A percentile compares a stretch with the other conserved stretches of the same genome.
phyloP scores from a whole-genome alignment of 345 rosid species.

The Citrus maxima region DNA sequence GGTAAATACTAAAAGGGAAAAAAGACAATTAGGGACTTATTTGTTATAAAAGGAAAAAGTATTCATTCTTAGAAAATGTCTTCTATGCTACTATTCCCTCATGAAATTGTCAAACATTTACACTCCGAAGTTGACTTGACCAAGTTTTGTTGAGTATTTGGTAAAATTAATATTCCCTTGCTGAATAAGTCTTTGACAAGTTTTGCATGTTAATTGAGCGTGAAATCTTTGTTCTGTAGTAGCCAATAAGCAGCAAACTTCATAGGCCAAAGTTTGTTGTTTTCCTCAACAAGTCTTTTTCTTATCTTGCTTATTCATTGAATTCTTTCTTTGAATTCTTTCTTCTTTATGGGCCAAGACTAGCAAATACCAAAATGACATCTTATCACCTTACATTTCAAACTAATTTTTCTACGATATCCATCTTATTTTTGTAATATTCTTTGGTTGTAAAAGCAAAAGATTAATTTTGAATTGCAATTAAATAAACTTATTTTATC shows the following conservation, averaged over 20 bases:
- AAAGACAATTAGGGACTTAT: too few relatives aligned
- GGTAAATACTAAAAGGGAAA: too few relatives aligned
- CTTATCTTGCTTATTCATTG: not conserved
- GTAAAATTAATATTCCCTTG: not conserved
- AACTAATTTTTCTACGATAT: not conserved
- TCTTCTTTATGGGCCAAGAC: not conserved
- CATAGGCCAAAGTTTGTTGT: not conserved
- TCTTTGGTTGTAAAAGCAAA: too few relatives aligned
- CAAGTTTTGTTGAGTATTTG: not conserved
- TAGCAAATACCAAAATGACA: not conserved
- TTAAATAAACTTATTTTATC: not conserved
- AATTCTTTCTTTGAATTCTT: not conserved
- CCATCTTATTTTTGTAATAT: too few relatives aligned
- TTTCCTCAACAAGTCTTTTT: not conserved
- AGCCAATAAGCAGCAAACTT: not conserved
- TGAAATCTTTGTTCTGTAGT: not conserved
- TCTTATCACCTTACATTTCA: too few relatives aligned
- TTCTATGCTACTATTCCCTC: not conserved
- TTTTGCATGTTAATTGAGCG: not conserved
- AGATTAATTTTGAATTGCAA: not conserved
- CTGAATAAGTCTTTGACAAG: not conserved
- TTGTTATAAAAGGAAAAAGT: too few relatives aligned
- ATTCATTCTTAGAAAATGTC: not conserved
- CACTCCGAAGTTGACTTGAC: not conserved
- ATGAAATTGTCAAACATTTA: not conserved